Evolutionary conservation across 768 basidiomycete species (phyloP).

Genomic region (Termitomyces sp.): DNA sequence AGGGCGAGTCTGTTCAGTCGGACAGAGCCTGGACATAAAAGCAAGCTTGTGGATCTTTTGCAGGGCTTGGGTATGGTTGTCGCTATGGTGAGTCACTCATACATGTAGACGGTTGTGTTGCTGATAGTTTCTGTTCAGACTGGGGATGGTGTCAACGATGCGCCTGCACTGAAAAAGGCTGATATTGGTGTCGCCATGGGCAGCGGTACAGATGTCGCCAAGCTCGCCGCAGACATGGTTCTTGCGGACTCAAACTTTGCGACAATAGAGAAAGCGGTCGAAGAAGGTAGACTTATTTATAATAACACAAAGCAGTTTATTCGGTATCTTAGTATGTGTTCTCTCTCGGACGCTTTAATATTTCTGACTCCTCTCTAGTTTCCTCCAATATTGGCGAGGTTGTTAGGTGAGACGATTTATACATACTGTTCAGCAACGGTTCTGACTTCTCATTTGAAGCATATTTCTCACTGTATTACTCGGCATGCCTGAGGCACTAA

Average conservation of each 20-base stretch:
- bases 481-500: slow-evolving; percentile 99
- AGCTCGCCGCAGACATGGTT: slow-evolving; percentile 97
- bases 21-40: slow-evolving; percentile 95
- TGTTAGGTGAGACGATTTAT: slow-evolving; percentile 46
- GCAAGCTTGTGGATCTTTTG: slow-evolving; percentile 87
- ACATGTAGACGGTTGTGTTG: neutral
- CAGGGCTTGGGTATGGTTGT: slow-evolving; percentile 91
- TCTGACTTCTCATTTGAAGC: slow-evolving; percentile 28
- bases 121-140: slow-evolving; percentile 43
- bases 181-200: slow-evolving; percentile 99
- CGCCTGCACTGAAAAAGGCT: slow-evolving; percentile 93
- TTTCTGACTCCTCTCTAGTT: slow-evolving; percentile 33
- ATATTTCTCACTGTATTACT: slow-evolving; percentile 97
- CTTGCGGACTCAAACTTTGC: slow-evolving; percentile 96
- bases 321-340: slow-evolving; percentile 83
- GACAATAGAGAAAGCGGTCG: slow-evolving; percentile 93
- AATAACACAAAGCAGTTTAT: slow-evolving; percentile 99
- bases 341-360: neutral
- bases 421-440: neutral
- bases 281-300: slow-evolving; percentile 96
- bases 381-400: slow-evolving; percentile 98
- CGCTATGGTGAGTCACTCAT: slow-evolving; percentile 65
- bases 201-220: slow-evolving; percentile 97
- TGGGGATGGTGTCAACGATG: slow-evolving; percentile 97
- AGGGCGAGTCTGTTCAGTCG: slow-evolving; percentile 86